Evolutionary conservation across 2,329 filamentous ascomycete genomes (phyloP).

Genomic region (Pseudopithomyces maydicus): DNA sequence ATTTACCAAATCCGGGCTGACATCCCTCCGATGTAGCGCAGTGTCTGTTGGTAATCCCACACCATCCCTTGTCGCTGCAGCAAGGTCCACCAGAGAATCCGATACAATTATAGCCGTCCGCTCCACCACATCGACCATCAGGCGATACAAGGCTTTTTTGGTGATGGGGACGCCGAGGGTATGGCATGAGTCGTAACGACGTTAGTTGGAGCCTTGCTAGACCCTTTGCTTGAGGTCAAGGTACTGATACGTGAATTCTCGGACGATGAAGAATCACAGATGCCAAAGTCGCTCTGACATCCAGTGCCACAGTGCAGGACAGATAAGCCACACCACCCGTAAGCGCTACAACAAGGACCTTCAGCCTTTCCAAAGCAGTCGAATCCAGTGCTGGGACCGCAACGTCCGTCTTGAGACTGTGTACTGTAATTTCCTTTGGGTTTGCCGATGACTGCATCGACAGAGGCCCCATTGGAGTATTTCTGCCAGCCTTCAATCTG

Average conservation of each 20-base stretch:
- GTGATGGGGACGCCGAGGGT: not conserved
- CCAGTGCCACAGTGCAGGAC: conserved; percentile 22
- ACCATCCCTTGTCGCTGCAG: conserved; percentile 48
- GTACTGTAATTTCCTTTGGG: not conserved
- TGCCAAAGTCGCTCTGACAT: conserved; percentile 30
- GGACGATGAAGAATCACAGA: conserved; percentile 8
- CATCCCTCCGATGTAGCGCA: conserved; percentile 22
- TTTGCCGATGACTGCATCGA: not conserved
- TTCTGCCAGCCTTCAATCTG: not conserved
- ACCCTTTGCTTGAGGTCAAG: not conserved
- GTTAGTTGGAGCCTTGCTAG: not conserved
- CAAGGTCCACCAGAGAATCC: conserved; percentile 43
- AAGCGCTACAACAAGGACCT: conserved; percentile 49
- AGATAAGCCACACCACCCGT: conserved; percentile 43
- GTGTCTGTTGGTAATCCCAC: conserved; percentile 26
- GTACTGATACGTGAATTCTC: not conserved
- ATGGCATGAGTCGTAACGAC: not conserved
- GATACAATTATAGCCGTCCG: conserved; percentile 16
- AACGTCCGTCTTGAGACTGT: conserved; percentile 8
- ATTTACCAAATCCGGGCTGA: conserved; percentile 12
- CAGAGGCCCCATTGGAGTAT: not conserved
- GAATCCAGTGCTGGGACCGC: conserved; percentile 9
- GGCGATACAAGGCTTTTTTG: not conserved
- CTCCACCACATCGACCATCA: conserved; percentile 4
- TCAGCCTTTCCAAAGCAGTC: conserved; percentile 26